Conservation (phyloP, 805 yeast genomes). For the Kodamaea sagamina region DNA sequence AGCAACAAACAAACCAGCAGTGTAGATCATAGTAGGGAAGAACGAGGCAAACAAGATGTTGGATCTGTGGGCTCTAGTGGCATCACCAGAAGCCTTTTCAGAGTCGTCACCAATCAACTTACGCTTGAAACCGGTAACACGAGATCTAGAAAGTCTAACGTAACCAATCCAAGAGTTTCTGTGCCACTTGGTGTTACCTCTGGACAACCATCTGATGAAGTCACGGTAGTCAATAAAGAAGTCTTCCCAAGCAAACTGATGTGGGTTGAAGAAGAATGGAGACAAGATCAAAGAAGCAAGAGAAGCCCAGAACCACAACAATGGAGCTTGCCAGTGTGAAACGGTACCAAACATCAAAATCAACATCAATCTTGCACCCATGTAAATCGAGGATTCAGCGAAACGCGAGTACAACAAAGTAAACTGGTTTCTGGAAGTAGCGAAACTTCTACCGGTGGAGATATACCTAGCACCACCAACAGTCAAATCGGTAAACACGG, state of each 20-base stretch:
- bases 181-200: constrained; percentile 89
- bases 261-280: constrained; percentile 96
- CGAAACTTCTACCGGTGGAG: constrained; percentile 85
- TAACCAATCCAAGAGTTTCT: constrained; percentile 89
- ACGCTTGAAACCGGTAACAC: constrained; percentile 89
- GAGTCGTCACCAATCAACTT: constrained; percentile 65
- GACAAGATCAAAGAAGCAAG: constrained; percentile 83
- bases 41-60: constrained; percentile 82
- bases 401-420: constrained; percentile 73
- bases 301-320: constrained; percentile 97
- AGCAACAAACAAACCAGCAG: constrained; percentile 72
- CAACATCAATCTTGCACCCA: constrained; percentile 78
- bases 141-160: constrained; percentile 77
- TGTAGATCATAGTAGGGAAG: constrained; percentile 66
- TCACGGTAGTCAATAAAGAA: constrained; percentile 96
- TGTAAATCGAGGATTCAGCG: constrained; percentile 79
- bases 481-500: constrained; percentile 68
- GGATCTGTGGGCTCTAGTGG: constrained; percentile 73
- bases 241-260: constrained; percentile 95
- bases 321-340: constrained; percentile 88
- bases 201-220: constrained; percentile 85
- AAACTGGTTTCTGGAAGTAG: constrained; percentile 77
- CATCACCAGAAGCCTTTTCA: constrained; percentile 69
- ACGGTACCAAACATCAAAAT: constrained; percentile 73
- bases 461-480: constrained; percentile 88